Base-by-base conservation (phyloP, 768 basidiomycete genomes). In the Suillus subluteus region DNA sequence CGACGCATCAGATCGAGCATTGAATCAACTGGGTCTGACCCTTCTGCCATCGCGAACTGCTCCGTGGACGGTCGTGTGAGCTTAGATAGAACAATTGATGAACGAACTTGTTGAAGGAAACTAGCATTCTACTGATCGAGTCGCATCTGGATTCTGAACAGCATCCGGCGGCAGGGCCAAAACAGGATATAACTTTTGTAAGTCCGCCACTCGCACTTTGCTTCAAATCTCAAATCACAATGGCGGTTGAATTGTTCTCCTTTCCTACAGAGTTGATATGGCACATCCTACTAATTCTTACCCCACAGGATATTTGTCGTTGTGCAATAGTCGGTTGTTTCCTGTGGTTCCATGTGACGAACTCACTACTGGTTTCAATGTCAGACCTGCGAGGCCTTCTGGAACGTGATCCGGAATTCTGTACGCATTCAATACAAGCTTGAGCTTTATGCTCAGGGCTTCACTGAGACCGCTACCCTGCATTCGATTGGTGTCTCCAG, bases 1-100 rank as follows among this genome's bases (percentile, higher is more conserved):
- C 98, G 91, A 63, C 98, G 88, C 87, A 96, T 92, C 58, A 98
- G 87, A 81, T 99, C 97, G 48, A 99, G 89, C 89, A 97, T 95
- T 64, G 94, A 91, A 73, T 96, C 94, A 58, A 95, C 87, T 66
- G 91, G 83, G 78, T 95, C 94, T 43, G 40, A 23, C 6, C 59
- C 59, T 30, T 61, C 59, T 58, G 84, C 82, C 91, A 91, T 91
- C 70, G 62, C 78, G 64, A 13, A 37, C 15, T 64, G 30, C n/a
- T 41, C 26, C 30, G 40, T 7, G 41, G 26, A 43, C 18, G 18
- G 8, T 61, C 6, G 40, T 61, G 18, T 61, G 26, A 21, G 26
- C 55, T 61, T 43, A 11, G 30, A 61, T 1, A 13, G 41, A 30
- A 18, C 21, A 43, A 43, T 30, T 41, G 58, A 61, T 6, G 21